phyloP scores from a whole-genome alignment of 2,329 filamentous ascomycete genomes.

The Elsinoe necatrix region DNA sequence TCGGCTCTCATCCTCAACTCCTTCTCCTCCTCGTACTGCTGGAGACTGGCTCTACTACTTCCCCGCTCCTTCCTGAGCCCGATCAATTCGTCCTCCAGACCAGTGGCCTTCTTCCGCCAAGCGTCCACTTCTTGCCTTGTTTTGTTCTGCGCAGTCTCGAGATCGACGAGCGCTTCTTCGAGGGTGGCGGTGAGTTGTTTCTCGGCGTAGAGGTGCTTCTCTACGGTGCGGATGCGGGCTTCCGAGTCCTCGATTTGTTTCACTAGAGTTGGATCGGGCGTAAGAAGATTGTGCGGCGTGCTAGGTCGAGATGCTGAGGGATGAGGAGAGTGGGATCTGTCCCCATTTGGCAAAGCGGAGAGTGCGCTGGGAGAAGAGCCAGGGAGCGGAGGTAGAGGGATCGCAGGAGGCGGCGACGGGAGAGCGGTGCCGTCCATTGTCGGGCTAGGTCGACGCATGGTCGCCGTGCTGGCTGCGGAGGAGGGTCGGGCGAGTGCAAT shows the following conservation, averaged over 20 bases:
- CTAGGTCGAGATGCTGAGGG: slow-evolving; percentile 49
- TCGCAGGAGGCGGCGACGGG: slow-evolving; percentile 87
- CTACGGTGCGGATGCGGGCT: slow-evolving; percentile 85
- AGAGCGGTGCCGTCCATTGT: slow-evolving; percentile 72
- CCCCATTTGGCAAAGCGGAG: slow-evolving; percentile 35
- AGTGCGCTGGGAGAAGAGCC: slow-evolving; percentile 33
- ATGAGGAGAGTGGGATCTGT: slow-evolving; percentile 50
- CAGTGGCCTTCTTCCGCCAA: slow-evolving; percentile 77
- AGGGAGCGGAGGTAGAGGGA: slow-evolving; percentile 89
- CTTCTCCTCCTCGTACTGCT: slow-evolving; percentile 92
- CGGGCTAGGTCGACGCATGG: slow-evolving; percentile 30
- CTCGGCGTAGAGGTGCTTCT: slow-evolving; percentile 93
- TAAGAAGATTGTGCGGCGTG: slow-evolving; percentile 33
- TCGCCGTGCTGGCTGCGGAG: slow-evolving; percentile 36
- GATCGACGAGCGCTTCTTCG: slow-evolving; percentile 88
- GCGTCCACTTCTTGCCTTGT: slow-evolving; percentile 82
- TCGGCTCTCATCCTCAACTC: slow-evolving; percentile 88
- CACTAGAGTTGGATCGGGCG: slow-evolving; percentile 63
- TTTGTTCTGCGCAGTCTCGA: slow-evolving; percentile 86
- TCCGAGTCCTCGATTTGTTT: slow-evolving; percentile 93
- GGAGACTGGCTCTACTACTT: slow-evolving; percentile 56
- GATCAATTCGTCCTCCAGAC: slow-evolving; percentile 64
- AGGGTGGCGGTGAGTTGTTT: slow-evolving; percentile 92
- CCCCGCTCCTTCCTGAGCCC: slow-evolving; percentile 53
- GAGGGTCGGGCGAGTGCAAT: slow-evolving; percentile 45